phyloP scores from a whole-genome alignment of 1,284 basidiomycete species.

The Coniophora puteana region DNA sequence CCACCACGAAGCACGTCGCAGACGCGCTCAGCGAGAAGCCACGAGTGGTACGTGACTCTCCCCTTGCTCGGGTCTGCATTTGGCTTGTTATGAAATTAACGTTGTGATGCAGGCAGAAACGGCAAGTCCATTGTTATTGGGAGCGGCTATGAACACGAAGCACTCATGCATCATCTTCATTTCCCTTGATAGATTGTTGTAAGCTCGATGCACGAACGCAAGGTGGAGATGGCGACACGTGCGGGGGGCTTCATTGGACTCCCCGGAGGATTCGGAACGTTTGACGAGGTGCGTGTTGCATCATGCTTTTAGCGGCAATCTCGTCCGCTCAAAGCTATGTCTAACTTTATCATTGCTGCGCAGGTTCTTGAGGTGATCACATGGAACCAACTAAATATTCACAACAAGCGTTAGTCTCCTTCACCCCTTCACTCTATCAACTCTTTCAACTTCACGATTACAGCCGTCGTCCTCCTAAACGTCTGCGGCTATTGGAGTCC shows the following conservation, averaged over 20 bases:
- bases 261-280: conserved; percentile 90
- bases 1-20: conserved; percentile 19
- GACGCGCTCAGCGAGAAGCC: conserved; percentile 37
- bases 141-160: conserved; percentile 13
- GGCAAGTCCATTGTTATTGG: conserved; percentile 33
- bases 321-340: conserved; percentile 7
- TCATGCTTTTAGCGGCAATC: not conserved
- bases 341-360: conserved; percentile 1
- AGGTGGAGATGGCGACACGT: conserved; percentile 82
- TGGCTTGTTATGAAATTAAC: not conserved
- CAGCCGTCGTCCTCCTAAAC: conserved; percentile 81
- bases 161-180: conserved; percentile 1
- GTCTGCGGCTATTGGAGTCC: conserved; percentile 80
- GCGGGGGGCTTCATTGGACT: conserved; percentile 80
- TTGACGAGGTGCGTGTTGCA: conserved; percentile 70
- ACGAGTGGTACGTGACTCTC: conserved; percentile 34
- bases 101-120: conserved; percentile 41
- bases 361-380: conserved; percentile 87
- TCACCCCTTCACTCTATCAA: not conserved
- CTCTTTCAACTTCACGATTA: conserved; percentile 1
- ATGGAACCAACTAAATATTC: conserved; percentile 90
- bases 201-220: conserved; percentile 89
- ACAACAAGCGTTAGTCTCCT: conserved; percentile 67
- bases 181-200: conserved; percentile 55
- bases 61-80: not conserved